Base-by-base conservation (phyloP, 192 early-diverging fungal genomes). In the Coemansia sp. region DNA sequence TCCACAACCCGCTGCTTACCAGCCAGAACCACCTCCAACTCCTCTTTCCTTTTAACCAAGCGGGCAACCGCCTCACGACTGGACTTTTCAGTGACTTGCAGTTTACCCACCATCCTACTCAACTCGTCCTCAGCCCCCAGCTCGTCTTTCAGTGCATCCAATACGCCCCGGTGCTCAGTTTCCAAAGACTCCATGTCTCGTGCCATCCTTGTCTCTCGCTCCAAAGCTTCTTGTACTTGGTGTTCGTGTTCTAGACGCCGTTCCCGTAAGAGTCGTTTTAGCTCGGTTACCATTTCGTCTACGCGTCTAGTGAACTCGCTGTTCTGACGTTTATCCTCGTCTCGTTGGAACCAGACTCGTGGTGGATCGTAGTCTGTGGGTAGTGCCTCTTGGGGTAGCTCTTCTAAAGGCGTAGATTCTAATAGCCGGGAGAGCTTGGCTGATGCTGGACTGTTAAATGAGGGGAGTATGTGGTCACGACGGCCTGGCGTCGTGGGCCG, bases 1-100 rank as follows among this genome's bases (percentile, higher is more conserved):
- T 78, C 84, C 67, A 77, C 73, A 62, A 76, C 87, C 70, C 84
- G 79, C 52, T 79, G 73, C 69, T 89, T 88, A 9, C 18, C 65
- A 69, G 80, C 69, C 57, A 89, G 76, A 33, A 62, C 61, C 6
- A 49, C 52, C 49, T 88, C 29, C 29, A 33, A 15, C 15, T 2
- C 3, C 11, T 58, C 57, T 24, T 33, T 76, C 38, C 77, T 79
- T 44, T 73, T 64, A 16, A 64, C 63, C 41, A 89, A 69, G 24
- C 74, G 74, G 11, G 44, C 68, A 2, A 62, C 72, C 9, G 62
- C 33, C 24, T 78, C 72, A 22, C 74, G 65, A 16, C 83, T 70
- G 22, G 88, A 78, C 11, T 81, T 72, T 38, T 86, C 76, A 27
- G 77, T 72, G n/a, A 65, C 64, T 29, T 86, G 80, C 15, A 86